These are phyloP conservation scores for Kodamaea ohmeri DNA, from an alignment of 1,139 yeast species.

Conservation along the genomic window DNA sequence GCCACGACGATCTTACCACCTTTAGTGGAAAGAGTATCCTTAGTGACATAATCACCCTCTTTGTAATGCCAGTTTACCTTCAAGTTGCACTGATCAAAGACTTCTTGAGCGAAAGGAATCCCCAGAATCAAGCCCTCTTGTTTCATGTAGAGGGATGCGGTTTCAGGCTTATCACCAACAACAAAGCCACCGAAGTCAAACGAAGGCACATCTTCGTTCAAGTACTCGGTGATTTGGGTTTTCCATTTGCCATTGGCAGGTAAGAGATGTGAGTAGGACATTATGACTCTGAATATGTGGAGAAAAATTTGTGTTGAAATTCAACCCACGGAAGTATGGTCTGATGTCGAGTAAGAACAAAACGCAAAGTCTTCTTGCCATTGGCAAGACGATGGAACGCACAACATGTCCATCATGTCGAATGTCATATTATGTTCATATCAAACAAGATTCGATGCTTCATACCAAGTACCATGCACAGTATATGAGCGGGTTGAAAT, in stretches of 20 bases:
- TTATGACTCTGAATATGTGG: slow-evolving; percentile 1
- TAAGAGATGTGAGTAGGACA: slow-evolving; percentile 51
- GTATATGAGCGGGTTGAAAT: slow-evolving; percentile 47
- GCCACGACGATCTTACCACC: slow-evolving; percentile 73
- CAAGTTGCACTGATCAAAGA: slow-evolving; percentile 71
- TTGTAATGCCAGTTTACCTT: slow-evolving; percentile 65
- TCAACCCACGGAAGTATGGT: slow-evolving; percentile 1
- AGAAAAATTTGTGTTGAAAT: neutral
- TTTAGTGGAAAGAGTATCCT: slow-evolving; percentile 38
- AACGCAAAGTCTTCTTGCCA: slow-evolving; percentile 15
- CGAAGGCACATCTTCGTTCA: slow-evolving; percentile 86
- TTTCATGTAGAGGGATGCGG: slow-evolving; percentile 80
- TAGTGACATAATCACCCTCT: slow-evolving; percentile 61
- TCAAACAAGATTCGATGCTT: slow-evolving; percentile 42
- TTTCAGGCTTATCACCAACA: slow-evolving; percentile 72
- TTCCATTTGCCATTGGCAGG: slow-evolving; percentile 82
- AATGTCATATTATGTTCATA: slow-evolving; percentile 53
- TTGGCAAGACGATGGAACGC: slow-evolving; percentile 10
- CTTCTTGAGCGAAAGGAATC: slow-evolving; percentile 85
- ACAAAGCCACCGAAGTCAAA: slow-evolving; percentile 94
- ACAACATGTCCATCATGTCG: slow-evolving; percentile 55
- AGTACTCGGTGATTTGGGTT: slow-evolving; percentile 68
- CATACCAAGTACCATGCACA: slow-evolving; percentile 50
- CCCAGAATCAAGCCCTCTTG: slow-evolving; percentile 82
- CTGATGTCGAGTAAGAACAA: slow-evolving; percentile 7